Percentiles rank a stretch among this genome's conserved stretches.
phyloP scores from a whole-genome alignment of 306 rosid species.

The Purshia tridentata region DNA sequence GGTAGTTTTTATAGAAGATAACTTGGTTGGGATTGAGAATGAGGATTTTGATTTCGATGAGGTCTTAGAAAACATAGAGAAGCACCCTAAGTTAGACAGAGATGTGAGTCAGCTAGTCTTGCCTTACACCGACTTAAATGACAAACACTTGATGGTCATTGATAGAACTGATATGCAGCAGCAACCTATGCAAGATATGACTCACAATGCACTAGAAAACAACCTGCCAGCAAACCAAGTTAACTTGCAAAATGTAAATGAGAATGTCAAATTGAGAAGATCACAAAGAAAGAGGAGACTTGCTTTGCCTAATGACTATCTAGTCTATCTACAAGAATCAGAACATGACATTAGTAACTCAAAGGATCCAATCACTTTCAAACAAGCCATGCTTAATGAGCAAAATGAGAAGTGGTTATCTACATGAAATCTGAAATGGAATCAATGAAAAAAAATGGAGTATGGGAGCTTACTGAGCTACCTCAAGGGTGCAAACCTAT shows the following conservation, averaged over 20 bases:
- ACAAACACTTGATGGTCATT: rapidly evolving
- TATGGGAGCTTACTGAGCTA: neutral
- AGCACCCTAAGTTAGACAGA: too few species aligned
- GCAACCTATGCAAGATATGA: too few species aligned
- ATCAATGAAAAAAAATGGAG: neutral
- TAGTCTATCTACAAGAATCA: neutral
- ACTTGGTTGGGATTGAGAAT: rapidly evolving
- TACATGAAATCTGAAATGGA: neutral
- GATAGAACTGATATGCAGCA: too few species aligned
- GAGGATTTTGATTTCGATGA: too few species aligned
- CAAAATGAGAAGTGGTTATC: neutral
- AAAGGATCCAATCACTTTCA: neutral
- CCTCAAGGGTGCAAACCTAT: neutral
- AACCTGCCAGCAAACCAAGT: too few species aligned
- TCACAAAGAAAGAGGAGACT: neutral
- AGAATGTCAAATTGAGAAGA: neutral
- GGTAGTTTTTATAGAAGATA: too few species aligned
- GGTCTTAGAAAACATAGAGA: too few species aligned
- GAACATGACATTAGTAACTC: neutral
- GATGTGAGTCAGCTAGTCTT: too few species aligned
- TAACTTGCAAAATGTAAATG: neutral
- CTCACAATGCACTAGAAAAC: too few species aligned
- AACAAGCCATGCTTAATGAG: neutral
- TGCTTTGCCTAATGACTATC: neutral
- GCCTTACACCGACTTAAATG: neutral